Percentiles rank a stretch among this genome's conserved stretches.
phyloP scores from a whole-genome alignment of 768 basidiomycete species.

The Leccinum rimulosum region DNA sequence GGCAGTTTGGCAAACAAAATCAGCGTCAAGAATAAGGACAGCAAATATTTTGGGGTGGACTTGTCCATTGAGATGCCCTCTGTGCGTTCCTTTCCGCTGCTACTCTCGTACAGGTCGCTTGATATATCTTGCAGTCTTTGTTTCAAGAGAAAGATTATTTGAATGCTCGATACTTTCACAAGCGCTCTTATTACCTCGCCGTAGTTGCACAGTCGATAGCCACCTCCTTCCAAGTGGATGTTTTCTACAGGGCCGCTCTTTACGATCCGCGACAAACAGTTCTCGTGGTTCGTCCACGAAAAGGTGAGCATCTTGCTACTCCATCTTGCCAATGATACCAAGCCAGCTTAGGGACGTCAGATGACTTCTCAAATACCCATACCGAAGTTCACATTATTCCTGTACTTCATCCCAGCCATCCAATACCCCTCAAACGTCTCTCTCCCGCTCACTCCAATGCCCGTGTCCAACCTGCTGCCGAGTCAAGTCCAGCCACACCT shows the following conservation, averaged over 20 bases:
- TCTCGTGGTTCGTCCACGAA: slow-evolving; percentile 55
- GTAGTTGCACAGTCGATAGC: slow-evolving; percentile 64
- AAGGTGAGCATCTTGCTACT: slow-evolving; percentile 42
- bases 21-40: slow-evolving; percentile 69
- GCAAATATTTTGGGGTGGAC: slow-evolving; percentile 66
- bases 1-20: slow-evolving; percentile 87
- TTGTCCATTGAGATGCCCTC: slow-evolving; percentile 85
- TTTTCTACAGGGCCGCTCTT: slow-evolving; percentile 54
- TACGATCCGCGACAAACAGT: slow-evolving; percentile 66
- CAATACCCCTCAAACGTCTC: slow-evolving; percentile 64
- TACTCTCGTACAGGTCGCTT: not conserved
- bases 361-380: slow-evolving; percentile 66
- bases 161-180: slow-evolving; percentile 88
- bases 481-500: slow-evolving; percentile 55
- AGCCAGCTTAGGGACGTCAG: slow-evolving; percentile 43
- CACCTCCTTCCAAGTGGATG: slow-evolving; percentile 50
- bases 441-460: slow-evolving; percentile 75
- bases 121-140: slow-evolving; percentile 44
- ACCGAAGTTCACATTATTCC: slow-evolving; percentile 75
- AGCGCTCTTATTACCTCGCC: slow-evolving; percentile 87
- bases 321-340: slow-evolving; percentile 10
- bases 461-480: slow-evolving; percentile 35
- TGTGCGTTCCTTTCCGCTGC: slow-evolving; percentile 40
- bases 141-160: slow-evolving; percentile 97
- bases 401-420: slow-evolving; percentile 53